Evolutionary conservation across 495 filamentous ascomycete species (phyloP).

Genomic region (Polyplosphaeria fusca): DNA sequence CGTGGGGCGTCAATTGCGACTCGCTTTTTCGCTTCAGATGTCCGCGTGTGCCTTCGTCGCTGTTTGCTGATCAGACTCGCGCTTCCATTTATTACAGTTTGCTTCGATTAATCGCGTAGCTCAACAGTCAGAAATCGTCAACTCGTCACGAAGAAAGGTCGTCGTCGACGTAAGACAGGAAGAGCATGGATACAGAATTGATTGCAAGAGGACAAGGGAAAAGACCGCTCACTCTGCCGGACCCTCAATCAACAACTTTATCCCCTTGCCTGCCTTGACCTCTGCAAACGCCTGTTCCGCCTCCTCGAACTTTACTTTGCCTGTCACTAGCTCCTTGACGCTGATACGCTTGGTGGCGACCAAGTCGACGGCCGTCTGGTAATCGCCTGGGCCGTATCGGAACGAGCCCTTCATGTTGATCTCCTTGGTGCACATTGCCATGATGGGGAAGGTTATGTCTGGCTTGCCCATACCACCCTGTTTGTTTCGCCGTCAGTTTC

Average conservation of each 20-base stretch:
- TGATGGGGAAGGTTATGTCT: slow-evolving; percentile 78
- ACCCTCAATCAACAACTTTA: slow-evolving; percentile 81
- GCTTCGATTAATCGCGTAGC: too few species aligned
- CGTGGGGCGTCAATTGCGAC: too few species aligned
- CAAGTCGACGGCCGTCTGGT: slow-evolving; percentile 70
- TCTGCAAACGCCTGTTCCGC: slow-evolving; percentile 76
- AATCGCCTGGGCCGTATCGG: slow-evolving; percentile 80
- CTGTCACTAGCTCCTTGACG: slow-evolving; percentile 68
- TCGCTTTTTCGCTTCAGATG: slow-evolving; percentile 24
- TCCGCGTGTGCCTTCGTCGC: neutral
- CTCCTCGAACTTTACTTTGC: slow-evolving; percentile 65
- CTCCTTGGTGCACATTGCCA: slow-evolving; percentile 77
- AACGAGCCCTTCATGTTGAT: slow-evolving; percentile 76
- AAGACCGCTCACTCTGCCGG: slow-evolving; percentile 13
- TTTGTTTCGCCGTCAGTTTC: too few species aligned
- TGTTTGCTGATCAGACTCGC: neutral
- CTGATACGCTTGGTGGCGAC: slow-evolving; percentile 60
- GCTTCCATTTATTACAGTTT: too few species aligned
- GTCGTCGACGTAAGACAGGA: too few species aligned
- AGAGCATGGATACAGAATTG: too few species aligned
- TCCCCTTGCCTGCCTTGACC: slow-evolving; percentile 71
- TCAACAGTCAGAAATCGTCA: too few species aligned
- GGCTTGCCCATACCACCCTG: slow-evolving; percentile 66
- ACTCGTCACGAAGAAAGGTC: too few species aligned
- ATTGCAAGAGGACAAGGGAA: neutral